Evolutionary conservation across 1,139 yeast species (phyloP), one percentile per base, ranked within the genome.

Genomic region (Scheffersomyces stambukii): DNA sequence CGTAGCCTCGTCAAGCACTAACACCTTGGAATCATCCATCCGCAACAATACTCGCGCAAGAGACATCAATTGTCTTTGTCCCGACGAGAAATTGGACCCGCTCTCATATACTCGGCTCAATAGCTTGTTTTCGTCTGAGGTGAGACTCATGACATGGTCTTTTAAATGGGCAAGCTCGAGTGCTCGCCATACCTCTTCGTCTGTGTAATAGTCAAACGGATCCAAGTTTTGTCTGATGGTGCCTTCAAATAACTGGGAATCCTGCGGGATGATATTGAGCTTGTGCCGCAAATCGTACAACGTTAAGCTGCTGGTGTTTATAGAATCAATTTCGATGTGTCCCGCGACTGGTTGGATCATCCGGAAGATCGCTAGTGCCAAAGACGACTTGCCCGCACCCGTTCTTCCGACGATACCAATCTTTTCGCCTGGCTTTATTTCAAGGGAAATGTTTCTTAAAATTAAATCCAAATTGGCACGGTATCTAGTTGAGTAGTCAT

Each of bases 1-100:
- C 0, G 95, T 84, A 1, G 94, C 95, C 54, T 84, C 95, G 48
- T 84, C 95, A 28, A 84, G 57, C 12, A 84, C 73, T 36, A 84
- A 59, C 17, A 84, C 73, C 37, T 71, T 76, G n/a, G n/a, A n/a
- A n/a, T n/a, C n/a, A n/a, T n/a, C n/a, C n/a, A n/a, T 16, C 43
- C 36, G 2, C 88, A 83, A 60, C 28, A 84, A 60, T 0, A 89
- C 93, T 33, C 94, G 66, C 0, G 89, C 85, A 16, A 84, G 58
- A 43, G 91, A 82, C 52, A 84, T 60, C 30, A 84, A 59, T 53
- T 84, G 95, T 28, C 83, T 65, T 49, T 84, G 93, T 2, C 95
- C 94, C 26, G 77, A 77, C 0, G 91, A 81, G 32, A 84, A 60
- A 46, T 83, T 84, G 16, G 78, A 61, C 1, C 94, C 94, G 27